Evolutionary conservation across 2,329 filamentous ascomycete genomes (phyloP), one percentile per base, ranked within the genome.

Genomic region (Drechmeria coniospora): DNA sequence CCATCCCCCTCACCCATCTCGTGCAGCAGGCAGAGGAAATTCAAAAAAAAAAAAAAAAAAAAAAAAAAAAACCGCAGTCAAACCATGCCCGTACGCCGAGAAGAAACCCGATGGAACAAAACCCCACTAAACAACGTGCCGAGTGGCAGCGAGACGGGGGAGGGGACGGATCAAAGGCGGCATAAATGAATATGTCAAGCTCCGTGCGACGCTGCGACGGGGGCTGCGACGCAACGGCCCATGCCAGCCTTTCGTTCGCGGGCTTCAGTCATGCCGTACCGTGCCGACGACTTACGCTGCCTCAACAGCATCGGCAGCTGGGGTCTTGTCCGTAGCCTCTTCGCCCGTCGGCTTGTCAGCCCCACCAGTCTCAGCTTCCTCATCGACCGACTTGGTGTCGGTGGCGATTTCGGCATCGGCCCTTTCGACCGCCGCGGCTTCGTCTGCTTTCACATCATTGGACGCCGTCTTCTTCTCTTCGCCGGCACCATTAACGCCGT

Each of bases 401-500:
- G 29, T 7, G 9, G 14, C 22, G 21, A 27, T 28, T 10, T 31
- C 20, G 15, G 25, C 11, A 8, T 28, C 28, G 20, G 55, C 51
- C 22, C 47, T 46, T 34, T 58, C 55, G 3, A 45, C 42, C 24
- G 57, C 45, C 16, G 61, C 54, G 22, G 46, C 40, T 15, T 45
- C 48, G 21, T 55, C 51, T n/a, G n/a, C n/a, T 33, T 59, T 54
- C 27, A 45, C 47, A 15, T 54, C 59, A 28, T 63, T 55, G 25
- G 42, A 37, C 13, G 50, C 47, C 8, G 53, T 37, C 26, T 37
- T 37, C 16, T 38, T 37, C 19, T 32, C 28, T 8, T 37, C 34
- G 17, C 23, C 29, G 11, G 54, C 50, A 32, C 65, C 59, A 20
- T 68, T 68, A 3, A 65, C 56, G 13, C 59, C 61, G 34, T 66